Evolutionary conservation across 768 basidiomycete genomes (phyloP).

Genomic region (Phylloporus sp.): DNA sequence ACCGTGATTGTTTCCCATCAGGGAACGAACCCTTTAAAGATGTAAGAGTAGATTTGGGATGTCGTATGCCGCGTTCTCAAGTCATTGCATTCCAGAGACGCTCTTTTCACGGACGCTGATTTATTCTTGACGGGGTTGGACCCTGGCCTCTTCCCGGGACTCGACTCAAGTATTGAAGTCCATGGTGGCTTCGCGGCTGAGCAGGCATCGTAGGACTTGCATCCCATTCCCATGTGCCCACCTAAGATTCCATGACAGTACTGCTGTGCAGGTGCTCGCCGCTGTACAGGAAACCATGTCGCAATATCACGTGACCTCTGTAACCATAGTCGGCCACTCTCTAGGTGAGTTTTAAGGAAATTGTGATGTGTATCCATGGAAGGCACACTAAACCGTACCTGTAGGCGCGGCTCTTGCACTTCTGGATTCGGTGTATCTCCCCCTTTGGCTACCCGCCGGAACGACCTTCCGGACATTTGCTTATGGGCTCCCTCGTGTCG

Average conservation of each 20-base stretch:
- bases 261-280: slow-evolving; percentile 37
- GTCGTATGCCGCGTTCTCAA: neutral
- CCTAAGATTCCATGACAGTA: slow-evolving; percentile 21
- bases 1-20: slow-evolving; percentile 37
- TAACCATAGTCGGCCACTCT: slow-evolving; percentile 45
- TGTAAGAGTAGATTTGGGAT: slow-evolving; percentile 17
- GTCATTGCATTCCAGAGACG: slow-evolving; percentile 20
- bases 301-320: slow-evolving; percentile 29
- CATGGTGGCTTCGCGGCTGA: slow-evolving; percentile 45
- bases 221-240: neutral
- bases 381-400: neutral
- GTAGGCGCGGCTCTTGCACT: slow-evolving; percentile 35
- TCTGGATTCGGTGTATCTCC: slow-evolving; percentile 38
- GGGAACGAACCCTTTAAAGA: slow-evolving; percentile 29
- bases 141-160: slow-evolving; percentile 45
- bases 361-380: neutral
- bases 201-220: slow-evolving; percentile 38
- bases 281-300: slow-evolving; percentile 42
- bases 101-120: slow-evolving; percentile 40
- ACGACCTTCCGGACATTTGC: slow-evolving; percentile 29
- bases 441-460: slow-evolving; percentile 32
- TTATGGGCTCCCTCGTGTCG: slow-evolving; percentile 40
- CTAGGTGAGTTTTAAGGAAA: slow-evolving; percentile 22
- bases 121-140: slow-evolving; percentile 33
- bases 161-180: slow-evolving; percentile 36